Evolutionary conservation across 345 rosid genomes (phyloP), one percentile per base, ranked within the genome.

Genomic region (Citrus cavaleriei): DNA sequence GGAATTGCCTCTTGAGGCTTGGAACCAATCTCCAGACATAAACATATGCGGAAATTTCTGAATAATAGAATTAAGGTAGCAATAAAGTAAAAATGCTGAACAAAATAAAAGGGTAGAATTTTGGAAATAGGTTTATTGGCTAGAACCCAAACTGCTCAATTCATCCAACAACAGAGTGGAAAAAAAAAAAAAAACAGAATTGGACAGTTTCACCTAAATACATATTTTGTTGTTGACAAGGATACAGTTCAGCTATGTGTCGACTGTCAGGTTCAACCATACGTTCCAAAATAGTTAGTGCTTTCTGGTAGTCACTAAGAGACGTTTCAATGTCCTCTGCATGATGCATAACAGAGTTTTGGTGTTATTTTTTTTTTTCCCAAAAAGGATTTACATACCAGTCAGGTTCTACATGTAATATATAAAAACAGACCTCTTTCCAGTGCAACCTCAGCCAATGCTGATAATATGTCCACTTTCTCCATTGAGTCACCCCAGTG

Each of bases 241-340:
- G 97, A 96, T 96, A 96, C 98, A 94, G 37, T 90, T 94, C 98
- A 18, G 98, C 98, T 42, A 89, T 68, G 85, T 82, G 92, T 59
- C 98, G 88, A 89, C 91, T 88, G 78, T 96, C 99, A 1, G 97
- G 91, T 77, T 93, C 98, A 87, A 96, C 99, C 71, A 94, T 81
- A 71, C 84, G 86, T 81, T 89, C 95, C 46, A 96, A 78, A 72
- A 92, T 88, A 76, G 88, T 86, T 21, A 96, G 83, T 1, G 98
- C 98, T 64, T 89, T 87, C 86, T 88, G 85, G 85, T 93, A 94
- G 88, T 94, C 98, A 74, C 88, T 85, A 64, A 93, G 90, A 58
- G 98, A 94, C 82, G 99, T 89, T 87, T 96, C 98, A 25, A 92
- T 86, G 82, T 96, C 99, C 98, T 96, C 99, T 94, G 84, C 75